A percentile compares a stretch with the other conserved stretches of the same genome.
phyloP scores from a whole-genome alignment of 805 yeast genomes.

The Kazachstania taianensis region DNA sequence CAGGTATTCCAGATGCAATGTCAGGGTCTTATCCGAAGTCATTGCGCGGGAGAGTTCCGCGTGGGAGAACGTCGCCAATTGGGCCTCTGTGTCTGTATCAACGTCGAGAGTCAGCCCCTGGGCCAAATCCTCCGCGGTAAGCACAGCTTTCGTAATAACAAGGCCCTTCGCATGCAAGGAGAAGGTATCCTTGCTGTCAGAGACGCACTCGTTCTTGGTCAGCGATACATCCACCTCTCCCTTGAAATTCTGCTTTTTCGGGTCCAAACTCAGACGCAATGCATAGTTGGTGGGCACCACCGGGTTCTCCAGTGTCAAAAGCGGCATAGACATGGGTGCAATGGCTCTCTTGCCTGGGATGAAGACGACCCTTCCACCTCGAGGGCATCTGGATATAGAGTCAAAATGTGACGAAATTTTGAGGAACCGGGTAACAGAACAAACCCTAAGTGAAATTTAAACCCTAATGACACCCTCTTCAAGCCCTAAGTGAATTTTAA shows the following conservation, averaged over 20 bases:
- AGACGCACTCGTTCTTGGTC: too few species aligned
- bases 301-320: slow-evolving; percentile 18
- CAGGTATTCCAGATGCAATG: slow-evolving; percentile 30
- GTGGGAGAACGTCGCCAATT: slow-evolving; percentile 6
- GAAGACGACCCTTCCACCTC: too few species aligned
- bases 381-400: too few species aligned
- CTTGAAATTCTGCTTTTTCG: slow-evolving; percentile 37
- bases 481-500: too few species aligned
- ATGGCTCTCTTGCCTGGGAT: too few species aligned
- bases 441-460: too few species aligned
- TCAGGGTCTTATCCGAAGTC: not conserved
- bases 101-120: slow-evolving; percentile 22
- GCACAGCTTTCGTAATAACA: slow-evolving; percentile 32
- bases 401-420: too few species aligned
- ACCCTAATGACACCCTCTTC: too few species aligned
- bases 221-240: slow-evolving; percentile 28
- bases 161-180: slow-evolving; percentile 25
- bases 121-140: too few species aligned
- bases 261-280: slow-evolving; percentile 33
- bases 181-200: slow-evolving; percentile 7
- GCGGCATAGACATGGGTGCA: not conserved
- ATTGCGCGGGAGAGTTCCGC: too few species aligned
- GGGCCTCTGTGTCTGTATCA: slow-evolving; percentile 11
- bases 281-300: slow-evolving; percentile 30
- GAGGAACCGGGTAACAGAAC: too few species aligned